Evolutionary conservation across 192 early-diverging fungal genomes (phyloP), one percentile per base, ranked within the genome.

Genomic region (Coemansia sp.): DNA sequence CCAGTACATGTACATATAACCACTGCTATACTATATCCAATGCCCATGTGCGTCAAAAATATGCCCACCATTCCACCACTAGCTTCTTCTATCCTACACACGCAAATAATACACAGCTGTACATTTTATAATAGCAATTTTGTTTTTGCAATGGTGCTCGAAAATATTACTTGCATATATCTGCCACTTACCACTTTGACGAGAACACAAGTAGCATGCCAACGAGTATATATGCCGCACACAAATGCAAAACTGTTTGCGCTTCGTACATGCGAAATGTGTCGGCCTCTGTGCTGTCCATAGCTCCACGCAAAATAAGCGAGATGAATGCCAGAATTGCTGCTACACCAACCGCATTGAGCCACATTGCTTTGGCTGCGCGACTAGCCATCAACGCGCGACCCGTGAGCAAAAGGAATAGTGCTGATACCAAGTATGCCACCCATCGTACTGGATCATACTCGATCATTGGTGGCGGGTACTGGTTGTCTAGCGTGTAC

Each of bases 211-310:
- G 65, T 53, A 74, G 59, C 58, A 75, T 32, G 6, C 72, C 80
- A 8, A 64, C 65, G 11, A 77, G 72, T 58, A 77, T 63, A 33
- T 64, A 58, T 5, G 72, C 75, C 0, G 75, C 69, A 38, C 75
- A 71, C 4, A 82, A 67, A 58, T 82, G 75, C 40, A 82, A 65
- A 28, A 68, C 69, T 5, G 40, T 64, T 55, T 77, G 68, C 38
- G 80, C 64, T 53, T 77, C 75, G 26, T 82, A 82, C 80, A 82
- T 77, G 30, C 72, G 67, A 35, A 82, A 74, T n/a, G 75, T 72
- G 23, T 77, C 80, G 4, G 53, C 69, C 17, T 69, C 72, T 7
- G 59, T 35, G n/a, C 49, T 63, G 30, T 69, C 68, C 69, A 69
- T 72, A 39, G 80, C 72, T 19, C 80, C 80, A 33, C 80, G 80